Conservation (phyloP, 2,329 filamentous ascomycete genomes). For the Sarocladium strictum region DNA sequence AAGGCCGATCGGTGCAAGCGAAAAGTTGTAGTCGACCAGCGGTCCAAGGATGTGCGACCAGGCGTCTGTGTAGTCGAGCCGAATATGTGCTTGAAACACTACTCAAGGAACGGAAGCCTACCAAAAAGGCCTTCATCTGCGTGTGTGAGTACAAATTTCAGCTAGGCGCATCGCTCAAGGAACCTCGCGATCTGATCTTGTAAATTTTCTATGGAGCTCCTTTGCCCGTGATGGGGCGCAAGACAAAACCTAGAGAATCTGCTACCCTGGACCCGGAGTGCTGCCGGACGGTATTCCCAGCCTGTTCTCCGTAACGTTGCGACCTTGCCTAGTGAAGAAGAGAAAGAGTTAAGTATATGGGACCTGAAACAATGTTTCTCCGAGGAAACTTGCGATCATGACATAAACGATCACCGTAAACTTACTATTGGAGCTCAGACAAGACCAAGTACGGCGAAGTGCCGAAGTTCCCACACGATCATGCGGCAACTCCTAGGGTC, state of each 20-base stretch:
- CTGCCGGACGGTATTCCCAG: too few species aligned
- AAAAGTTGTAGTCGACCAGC: neutral
- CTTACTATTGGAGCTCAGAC: too few species aligned
- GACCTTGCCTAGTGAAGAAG: too few species aligned
- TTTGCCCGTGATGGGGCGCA: neutral
- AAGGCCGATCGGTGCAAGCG: constrained; percentile 8
- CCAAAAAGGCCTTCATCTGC: constrained; percentile 1
- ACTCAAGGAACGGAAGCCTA: neutral
- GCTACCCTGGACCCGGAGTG: constrained; percentile 4
- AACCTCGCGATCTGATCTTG: neutral
- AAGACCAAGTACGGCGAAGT: neutral
- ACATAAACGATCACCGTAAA: too few species aligned
- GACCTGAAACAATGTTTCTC: too few species aligned
- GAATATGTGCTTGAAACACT: neutral
- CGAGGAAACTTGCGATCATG: too few species aligned
- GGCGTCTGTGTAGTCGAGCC: neutral
- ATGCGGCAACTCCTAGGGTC: too few species aligned
- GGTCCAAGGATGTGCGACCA: neutral
- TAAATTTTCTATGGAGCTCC: constrained; percentile 5
- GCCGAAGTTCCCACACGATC: neutral
- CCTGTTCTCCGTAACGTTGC: too few species aligned
- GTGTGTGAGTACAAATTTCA: neutral
- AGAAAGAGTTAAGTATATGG: too few species aligned
- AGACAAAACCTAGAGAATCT: neutral
- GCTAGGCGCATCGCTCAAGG: neutral